A percentile compares a stretch with the other conserved stretches of the same genome.
phyloP scores from a whole-genome alignment of 495 filamentous ascomycete species.

The Hypoxylon rickii region DNA sequence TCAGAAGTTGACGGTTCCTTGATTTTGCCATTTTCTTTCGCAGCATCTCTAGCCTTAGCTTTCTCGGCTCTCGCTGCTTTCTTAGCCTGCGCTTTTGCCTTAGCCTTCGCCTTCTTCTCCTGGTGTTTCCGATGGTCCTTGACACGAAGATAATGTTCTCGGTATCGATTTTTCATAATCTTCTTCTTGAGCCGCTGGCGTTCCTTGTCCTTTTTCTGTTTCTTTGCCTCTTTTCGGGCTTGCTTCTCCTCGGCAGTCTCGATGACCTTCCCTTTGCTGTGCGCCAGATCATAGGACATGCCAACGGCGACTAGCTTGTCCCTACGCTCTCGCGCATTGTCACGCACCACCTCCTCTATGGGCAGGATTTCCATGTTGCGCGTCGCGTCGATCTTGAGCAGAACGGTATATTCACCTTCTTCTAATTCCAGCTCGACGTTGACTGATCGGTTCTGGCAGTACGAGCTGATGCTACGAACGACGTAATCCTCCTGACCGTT shows the following conservation, averaged over 20 bases:
- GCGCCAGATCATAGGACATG: constrained; percentile 80
- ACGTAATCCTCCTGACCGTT: constrained; percentile 83
- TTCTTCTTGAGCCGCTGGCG: constrained; percentile 58
- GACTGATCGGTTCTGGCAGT: constrained; percentile 75
- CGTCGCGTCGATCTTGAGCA: constrained; percentile 78
- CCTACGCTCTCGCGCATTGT: constrained; percentile 63
- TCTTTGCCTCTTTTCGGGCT: constrained; percentile 47
- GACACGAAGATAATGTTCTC: constrained; percentile 26
- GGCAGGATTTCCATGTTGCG: constrained; percentile 54
- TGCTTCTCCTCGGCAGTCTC: constrained; percentile 69
- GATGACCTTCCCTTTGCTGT: constrained; percentile 71
- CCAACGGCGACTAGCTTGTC: constrained; percentile 86
- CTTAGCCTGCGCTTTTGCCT: constrained; percentile 41
- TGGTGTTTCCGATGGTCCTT: constrained; percentile 40
- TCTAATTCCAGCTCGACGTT: constrained; percentile 83
- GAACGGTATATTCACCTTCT: constrained; percentile 76
- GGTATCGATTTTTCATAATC: constrained; percentile 46
- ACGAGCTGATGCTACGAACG: constrained; percentile 73
- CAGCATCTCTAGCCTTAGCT: constrained; percentile 26
- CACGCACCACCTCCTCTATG: constrained; percentile 70
- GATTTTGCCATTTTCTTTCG: constrained; percentile 18
- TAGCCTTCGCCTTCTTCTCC: constrained; percentile 40
- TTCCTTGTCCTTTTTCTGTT: constrained; percentile 54
- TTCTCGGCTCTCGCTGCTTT: constrained; percentile 36
- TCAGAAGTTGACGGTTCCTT: constrained; percentile 2